Evolutionary conservation across 164 flowering plant genomes (phyloP), one percentile per base, ranked within the genome.

Genomic region (Brasenia schreberi): DNA sequence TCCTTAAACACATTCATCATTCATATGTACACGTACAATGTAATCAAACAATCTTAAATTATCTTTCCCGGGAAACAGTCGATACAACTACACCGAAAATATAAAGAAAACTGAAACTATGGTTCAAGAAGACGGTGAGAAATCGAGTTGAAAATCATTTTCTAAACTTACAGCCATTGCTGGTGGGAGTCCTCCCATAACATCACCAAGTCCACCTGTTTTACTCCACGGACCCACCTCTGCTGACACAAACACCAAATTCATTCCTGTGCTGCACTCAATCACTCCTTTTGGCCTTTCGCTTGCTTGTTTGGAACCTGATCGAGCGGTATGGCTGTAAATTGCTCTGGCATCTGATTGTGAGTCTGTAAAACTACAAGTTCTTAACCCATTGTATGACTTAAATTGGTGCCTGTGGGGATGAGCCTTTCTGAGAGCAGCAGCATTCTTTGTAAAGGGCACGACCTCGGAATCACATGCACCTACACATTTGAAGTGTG

Each of bases 191-290:
- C 91, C 95, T 33, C 91, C 95, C 69, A 84, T 77, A 79, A 88
- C 95, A 79, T 86, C 90, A 73, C 95, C 95, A n/a, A 88, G 95
- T 39, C 91, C 90, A 27, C 95, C 95, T 17, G 95, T 88, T 77
- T 86, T 88, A 78, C 91, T 84, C 95, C 95, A 88, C 58, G 90
- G 89, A 63, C 82, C 86, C n/a, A 81, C 82, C 74, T 88, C 89
- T 33, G 87, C 73, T 9, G 76, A 81, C 18, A 88, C 84, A 68
- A 81, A 81, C 63, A 83, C 72, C 72, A 83, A 10, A 19, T 71
- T 77, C 89, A 83, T 83, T 56, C 89, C 91, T 18, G 10, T 43
- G 61, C 73, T 73, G 66, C 87, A 81, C 18, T 68, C 42, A 49
- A 80, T 80, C 10, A 59, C 69, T 17, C 68, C 69, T 0, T 61